These are phyloP conservation scores for Delitschia confertaspora DNA, from an alignment of 495 filamentous ascomycete species.

Conservation along the genomic window DNA sequence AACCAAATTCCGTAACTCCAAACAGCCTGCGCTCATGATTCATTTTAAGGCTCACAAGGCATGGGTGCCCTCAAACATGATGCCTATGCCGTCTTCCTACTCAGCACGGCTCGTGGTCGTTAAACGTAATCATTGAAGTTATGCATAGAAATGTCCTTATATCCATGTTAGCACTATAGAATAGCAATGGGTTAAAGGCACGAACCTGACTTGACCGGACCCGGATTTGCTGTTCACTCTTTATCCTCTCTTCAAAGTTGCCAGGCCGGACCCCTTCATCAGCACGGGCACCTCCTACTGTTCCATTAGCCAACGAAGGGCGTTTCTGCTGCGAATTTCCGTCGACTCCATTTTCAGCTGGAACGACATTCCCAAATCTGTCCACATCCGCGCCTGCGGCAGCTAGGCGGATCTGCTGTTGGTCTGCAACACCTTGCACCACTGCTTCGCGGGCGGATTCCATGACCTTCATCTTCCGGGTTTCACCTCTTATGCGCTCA, in stretches of 20 bases:
- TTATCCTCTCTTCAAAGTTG: slow-evolving; percentile 3
- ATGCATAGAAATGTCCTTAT: slow-evolving; percentile 36
- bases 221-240: slow-evolving; percentile 1
- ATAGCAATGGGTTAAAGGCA: slow-evolving; percentile 10
- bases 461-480: slow-evolving; percentile 59
- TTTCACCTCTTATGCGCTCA: slow-evolving; percentile 65
- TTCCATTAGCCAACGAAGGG: slow-evolving; percentile 5
- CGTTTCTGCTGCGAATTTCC: slow-evolving; percentile 1
- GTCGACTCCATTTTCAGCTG: slow-evolving; percentile 23
- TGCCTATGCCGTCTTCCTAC: too few relatives aligned
- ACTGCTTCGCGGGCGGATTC: slow-evolving; percentile 62
- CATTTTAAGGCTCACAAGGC: too few relatives aligned
- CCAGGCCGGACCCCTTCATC: neutral
- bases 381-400: slow-evolving; percentile 54
- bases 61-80: too few relatives aligned
- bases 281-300: slow-evolving; percentile 6
- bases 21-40: too few relatives aligned
- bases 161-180: too few relatives aligned
- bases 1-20: too few relatives aligned
- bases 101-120: too few relatives aligned
- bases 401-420: slow-evolving; percentile 54
- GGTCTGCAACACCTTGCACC: slow-evolving; percentile 53
- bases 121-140: slow-evolving; percentile 34
- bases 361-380: slow-evolving; percentile 49
- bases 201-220: neutral